Conservation (phyloP, 139 green algal species). For the Diplosphaera chodatii region DNA sequence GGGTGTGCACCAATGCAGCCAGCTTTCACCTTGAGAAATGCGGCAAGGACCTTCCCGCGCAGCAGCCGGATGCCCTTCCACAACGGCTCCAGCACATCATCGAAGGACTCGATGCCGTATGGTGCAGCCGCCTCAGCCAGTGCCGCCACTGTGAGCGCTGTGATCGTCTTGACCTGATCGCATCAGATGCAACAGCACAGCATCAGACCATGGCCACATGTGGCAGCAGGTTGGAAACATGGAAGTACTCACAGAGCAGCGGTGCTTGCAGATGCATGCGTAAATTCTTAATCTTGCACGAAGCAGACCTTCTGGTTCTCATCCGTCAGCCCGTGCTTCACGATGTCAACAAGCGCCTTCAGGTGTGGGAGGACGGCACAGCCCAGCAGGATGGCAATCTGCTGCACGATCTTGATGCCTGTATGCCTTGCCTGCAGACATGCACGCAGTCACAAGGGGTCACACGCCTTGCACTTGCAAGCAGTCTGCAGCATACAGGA, state of each 20-base stretch:
- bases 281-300: no score
- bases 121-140: constrained; percentile 92
- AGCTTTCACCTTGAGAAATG: background rate
- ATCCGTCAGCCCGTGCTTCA: constrained; percentile 81
- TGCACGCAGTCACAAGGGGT: no score
- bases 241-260: no score
- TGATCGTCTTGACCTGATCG: constrained; percentile 96
- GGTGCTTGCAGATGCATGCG: background rate
- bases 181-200: no score
- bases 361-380: constrained; percentile 97
- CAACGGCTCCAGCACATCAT: constrained; percentile 95
- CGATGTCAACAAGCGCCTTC: constrained; percentile 91
- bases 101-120: constrained; percentile 98
- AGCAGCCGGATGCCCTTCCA: constrained; percentile 94
- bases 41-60: constrained; percentile 71
- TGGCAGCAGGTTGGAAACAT: no score
- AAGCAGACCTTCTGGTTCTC: constrained; percentile 64
- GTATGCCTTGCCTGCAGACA: constrained; percentile 80
- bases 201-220: constrained; percentile 4
- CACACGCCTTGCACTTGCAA: no score
- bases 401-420: constrained; percentile 99
- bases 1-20: no score
- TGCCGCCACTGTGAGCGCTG: constrained; percentile 84
- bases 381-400: constrained; percentile 97
- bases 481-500: no score